Evolutionary conservation across 495 filamentous ascomycete genomes (phyloP).

Genomic region (Chaetomium fimeti): DNA sequence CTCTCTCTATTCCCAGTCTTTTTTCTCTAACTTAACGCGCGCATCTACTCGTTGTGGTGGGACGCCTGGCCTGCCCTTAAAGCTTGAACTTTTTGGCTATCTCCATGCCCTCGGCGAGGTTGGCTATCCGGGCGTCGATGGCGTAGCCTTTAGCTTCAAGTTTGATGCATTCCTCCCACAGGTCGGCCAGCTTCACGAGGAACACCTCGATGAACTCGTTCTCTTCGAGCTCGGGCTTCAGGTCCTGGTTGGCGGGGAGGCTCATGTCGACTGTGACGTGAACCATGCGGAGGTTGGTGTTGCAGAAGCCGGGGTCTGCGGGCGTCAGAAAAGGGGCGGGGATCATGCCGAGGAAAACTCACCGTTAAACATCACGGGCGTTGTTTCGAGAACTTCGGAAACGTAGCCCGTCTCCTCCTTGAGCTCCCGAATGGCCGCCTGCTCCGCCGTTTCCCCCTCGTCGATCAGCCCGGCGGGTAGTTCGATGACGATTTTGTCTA

Average conservation of each 20-base stretch:
- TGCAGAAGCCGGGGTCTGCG: slow-evolving; percentile 73
- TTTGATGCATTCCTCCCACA: slow-evolving; percentile 66
- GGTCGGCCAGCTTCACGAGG: slow-evolving; percentile 59
- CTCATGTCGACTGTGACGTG: slow-evolving; percentile 77
- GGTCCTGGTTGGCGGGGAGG: slow-evolving; percentile 63
- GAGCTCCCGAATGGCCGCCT: slow-evolving; percentile 82
- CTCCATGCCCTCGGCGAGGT: slow-evolving; percentile 83
- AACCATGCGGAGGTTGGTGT: slow-evolving; percentile 81
- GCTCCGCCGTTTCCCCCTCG: slow-evolving; percentile 71
- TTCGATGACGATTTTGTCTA: slow-evolving; percentile 76
- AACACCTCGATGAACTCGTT: slow-evolving; percentile 92
- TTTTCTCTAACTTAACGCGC: neutral
- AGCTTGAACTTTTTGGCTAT: slow-evolving; percentile 59
- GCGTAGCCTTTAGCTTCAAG: slow-evolving; percentile 75
- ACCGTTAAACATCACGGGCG: slow-evolving; percentile 85
- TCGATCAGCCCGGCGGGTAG: slow-evolving; percentile 86
- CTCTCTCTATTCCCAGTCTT: slow-evolving; percentile 5
- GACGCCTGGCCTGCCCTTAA: slow-evolving; percentile 12
- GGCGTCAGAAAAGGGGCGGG: neutral
- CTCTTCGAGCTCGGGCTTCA: slow-evolving; percentile 74
- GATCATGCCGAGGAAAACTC: slow-evolving; percentile 16
- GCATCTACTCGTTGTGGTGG: neutral
- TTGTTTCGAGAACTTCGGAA: slow-evolving; percentile 63
- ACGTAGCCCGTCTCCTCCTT: slow-evolving; percentile 94
- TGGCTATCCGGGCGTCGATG: slow-evolving; percentile 81